Evolutionary conservation across 2,329 filamentous ascomycete genomes (phyloP).

Genomic region (Fusarium sublunatum): DNA sequence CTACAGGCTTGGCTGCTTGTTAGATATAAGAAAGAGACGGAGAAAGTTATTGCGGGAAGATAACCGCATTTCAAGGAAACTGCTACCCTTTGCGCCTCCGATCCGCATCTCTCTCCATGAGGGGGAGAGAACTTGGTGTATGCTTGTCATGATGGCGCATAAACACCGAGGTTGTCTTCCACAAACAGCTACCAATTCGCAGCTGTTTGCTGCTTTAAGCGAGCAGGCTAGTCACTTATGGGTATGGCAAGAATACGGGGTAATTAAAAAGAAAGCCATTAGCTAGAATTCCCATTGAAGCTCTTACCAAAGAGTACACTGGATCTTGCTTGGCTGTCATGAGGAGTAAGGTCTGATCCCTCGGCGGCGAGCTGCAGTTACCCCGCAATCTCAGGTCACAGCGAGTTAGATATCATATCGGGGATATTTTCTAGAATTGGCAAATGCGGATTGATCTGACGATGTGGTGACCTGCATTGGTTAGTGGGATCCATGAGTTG

Average conservation of each 20-base stretch:
- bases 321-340: slow-evolving; percentile 1
- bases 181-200: slow-evolving; percentile 34
- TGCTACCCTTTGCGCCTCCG: background rate
- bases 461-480: slow-evolving; percentile 45
- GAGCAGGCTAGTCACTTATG: slow-evolving; percentile 4
- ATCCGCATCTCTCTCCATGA: slow-evolving; percentile 1
- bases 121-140: slow-evolving; percentile 5
- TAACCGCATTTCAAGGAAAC: slow-evolving; percentile 1
- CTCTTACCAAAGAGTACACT: slow-evolving; percentile 5
- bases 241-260: slow-evolving; percentile 22
- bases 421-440: slow-evolving; percentile 16
- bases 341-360: slow-evolving; percentile 3
- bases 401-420: slow-evolving; percentile 10
- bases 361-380: slow-evolving; percentile 21
- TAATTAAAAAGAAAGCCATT: slow-evolving; percentile 17
- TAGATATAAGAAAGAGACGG: background rate
- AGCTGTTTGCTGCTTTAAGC: background rate
- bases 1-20: background rate
- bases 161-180: slow-evolving; percentile 25
- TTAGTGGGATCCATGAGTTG: slow-evolving; percentile 34
- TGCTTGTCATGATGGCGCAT: slow-evolving; percentile 11
- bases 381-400: slow-evolving; percentile 28
- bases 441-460: slow-evolving; percentile 28
- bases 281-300: slow-evolving; percentile 7
- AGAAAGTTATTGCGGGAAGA: background rate